Conservation (phyloP, 169 alveolate species). For the Plasmodium adleri region DNA sequence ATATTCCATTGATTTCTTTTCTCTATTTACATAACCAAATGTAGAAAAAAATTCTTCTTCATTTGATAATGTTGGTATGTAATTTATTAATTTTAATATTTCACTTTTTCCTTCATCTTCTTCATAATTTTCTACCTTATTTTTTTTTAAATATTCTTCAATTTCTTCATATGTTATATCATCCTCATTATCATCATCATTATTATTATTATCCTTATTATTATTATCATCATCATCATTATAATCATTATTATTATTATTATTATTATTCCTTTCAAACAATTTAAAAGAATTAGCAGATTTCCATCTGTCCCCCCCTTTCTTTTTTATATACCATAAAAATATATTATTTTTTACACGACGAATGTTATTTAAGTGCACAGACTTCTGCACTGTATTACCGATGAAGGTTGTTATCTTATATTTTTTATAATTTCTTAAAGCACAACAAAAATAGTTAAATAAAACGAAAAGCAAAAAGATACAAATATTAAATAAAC, state of each 20-base stretch:
- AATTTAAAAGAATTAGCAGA: background rate
- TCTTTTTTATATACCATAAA: background rate
- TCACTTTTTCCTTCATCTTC: slow-evolving; percentile 70
- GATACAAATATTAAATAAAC: background rate
- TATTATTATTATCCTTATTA: background rate
- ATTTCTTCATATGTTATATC: slow-evolving; percentile 73
- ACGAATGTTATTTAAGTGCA: background rate
- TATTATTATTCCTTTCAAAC: background rate
- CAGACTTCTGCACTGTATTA: background rate
- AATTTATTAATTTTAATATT: slow-evolving; percentile 60
- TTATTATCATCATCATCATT: background rate
- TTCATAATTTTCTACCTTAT: slow-evolving; percentile 33
- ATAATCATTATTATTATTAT: background rate
- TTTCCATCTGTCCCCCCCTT: background rate
- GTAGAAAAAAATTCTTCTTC: slow-evolving; percentile 66
- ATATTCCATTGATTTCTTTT: slow-evolving; percentile 65
- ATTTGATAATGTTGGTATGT: slow-evolving; percentile 46
- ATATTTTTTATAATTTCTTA: slow-evolving; percentile 40
- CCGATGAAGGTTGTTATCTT: slow-evolving; percentile 20
- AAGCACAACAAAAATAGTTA: slow-evolving; percentile 8
- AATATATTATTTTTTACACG: background rate
- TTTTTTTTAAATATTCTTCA: slow-evolving; percentile 67
- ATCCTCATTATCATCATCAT: slow-evolving; percentile 20
- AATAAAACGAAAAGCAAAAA: slow-evolving; percentile 16
- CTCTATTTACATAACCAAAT: slow-evolving; percentile 39